These are phyloP conservation scores for Hibiscus mutabilis DNA, from an alignment of 345 rosid genomes.

Conservation along the genomic window DNA sequence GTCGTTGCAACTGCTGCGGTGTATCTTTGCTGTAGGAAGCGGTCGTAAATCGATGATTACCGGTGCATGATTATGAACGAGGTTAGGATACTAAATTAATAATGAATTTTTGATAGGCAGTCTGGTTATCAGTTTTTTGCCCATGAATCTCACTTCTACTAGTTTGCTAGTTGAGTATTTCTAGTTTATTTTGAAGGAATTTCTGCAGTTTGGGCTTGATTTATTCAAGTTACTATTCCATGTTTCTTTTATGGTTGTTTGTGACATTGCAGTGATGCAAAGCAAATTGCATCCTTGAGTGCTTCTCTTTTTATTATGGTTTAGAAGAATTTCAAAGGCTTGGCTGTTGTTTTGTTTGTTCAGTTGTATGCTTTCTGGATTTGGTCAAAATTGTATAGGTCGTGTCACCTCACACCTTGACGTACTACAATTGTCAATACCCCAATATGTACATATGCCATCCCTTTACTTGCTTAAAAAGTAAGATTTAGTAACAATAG, in stretches of 20 bases:
- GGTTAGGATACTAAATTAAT: slow-evolving; percentile 12
- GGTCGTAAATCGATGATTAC: slow-evolving; percentile 16
- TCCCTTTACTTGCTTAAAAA: no score
- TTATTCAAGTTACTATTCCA: background rate
- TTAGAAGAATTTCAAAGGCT: background rate
- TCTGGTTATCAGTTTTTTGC: slow-evolving; percentile 20
- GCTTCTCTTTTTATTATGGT: background rate
- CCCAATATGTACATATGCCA: no score
- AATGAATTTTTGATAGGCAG: slow-evolving; percentile 13
- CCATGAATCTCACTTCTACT: slow-evolving; percentile 13
- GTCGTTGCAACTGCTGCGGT: slow-evolving; percentile 40
- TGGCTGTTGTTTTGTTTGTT: background rate
- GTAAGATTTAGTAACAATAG: no score
- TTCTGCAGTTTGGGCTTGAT: background rate
- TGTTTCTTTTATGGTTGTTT: background rate
- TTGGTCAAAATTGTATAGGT: no score
- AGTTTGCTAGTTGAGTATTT: slow-evolving; percentile 12
- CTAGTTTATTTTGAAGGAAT: background rate
- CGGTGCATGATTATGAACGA: background rate
- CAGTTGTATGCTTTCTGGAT: background rate
- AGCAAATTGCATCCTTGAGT: background rate
- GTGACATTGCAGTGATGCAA: background rate
- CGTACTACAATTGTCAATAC: no score
- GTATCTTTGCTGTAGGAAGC: slow-evolving; percentile 41
- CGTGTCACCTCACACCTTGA: no score